Evolutionary conservation across 345 rosid species (phyloP).

Genomic region (Pugionium cornutum): DNA sequence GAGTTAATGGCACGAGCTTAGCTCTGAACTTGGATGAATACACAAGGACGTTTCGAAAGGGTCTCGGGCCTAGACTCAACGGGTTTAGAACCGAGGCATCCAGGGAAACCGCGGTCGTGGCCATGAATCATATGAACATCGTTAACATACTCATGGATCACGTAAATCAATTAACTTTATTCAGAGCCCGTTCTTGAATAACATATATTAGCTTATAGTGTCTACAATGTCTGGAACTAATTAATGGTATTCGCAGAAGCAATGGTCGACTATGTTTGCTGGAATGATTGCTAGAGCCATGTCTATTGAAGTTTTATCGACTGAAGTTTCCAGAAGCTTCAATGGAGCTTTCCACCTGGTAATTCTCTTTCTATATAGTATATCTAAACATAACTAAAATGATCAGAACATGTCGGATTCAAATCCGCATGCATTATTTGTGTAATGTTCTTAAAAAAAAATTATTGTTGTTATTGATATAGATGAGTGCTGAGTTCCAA

Average conservation of each 20-base stretch:
- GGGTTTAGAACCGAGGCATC: conserved; percentile 84
- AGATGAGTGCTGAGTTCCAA: conserved; percentile 89
- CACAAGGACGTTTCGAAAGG: conserved; percentile 50
- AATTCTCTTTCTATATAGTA: neutral
- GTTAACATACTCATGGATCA: conserved; percentile 80
- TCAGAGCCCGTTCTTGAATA: neutral
- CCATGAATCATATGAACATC: conserved; percentile 64
- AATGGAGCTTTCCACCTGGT: conserved; percentile 87
- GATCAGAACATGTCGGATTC: no score
- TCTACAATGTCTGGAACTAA: conserved; percentile 6
- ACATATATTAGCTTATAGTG: conserved; percentile 3
- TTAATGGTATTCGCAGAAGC: conserved; percentile 48
- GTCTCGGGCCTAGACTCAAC: conserved; percentile 60
- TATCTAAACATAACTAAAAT: no score
- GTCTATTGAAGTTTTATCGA: conserved; percentile 62
- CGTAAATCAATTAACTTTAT: conserved; percentile 41
- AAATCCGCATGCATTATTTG: no score
- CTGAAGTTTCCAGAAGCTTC: conserved; percentile 67
- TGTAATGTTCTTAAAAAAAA: no score
- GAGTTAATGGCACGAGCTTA: conserved; percentile 47
- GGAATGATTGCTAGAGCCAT: conserved; percentile 69
- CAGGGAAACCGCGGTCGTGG: conserved; percentile 58
- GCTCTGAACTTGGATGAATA: conserved; percentile 74
- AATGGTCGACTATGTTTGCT: conserved; percentile 72
- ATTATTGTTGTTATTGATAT: neutral